Base-by-base conservation (phyloP, 768 basidiomycete species). In the Pleurotus tuoliensis region DNA sequence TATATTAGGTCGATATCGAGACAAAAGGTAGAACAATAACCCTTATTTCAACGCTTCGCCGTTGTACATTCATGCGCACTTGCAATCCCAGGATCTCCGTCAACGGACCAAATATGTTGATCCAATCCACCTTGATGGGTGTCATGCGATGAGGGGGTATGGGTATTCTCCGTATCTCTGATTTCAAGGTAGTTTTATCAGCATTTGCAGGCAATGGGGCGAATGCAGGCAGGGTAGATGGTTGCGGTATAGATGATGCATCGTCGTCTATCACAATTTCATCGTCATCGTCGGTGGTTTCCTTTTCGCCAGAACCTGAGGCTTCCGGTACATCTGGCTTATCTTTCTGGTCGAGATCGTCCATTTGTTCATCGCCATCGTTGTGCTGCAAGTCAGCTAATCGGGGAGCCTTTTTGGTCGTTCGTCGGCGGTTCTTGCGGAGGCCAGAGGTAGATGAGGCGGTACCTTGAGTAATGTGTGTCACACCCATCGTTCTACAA, bases 111-210 rank as follows among this genome's bases (percentile, higher is more conserved):
- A 98, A 98, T 57, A 98, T 86, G 67, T 90, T 91, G 49, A 96
- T 79, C 95, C 95, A 98, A 61, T 97, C 94, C 67, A 90, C 92
- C 74, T 97, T 96, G 54, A 98, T 72, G 2, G 97, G 97, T 8
- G 94, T 94, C 92, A 98, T 95, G 51, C 97, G 85, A 70, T 99
- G 97, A 7, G 94, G 94, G 11, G 97, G 97, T 69, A 99, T 90
- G 9, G 92, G 78, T 65, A 99, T 84, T 53, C 92, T 82, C 67
- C 96, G 78, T n/a, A 81, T 85, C 72, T 98, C 96, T 3, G 90
- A 87, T 69, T 88, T 92, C 57, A 87, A 75, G 8, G 78, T 70
- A 0, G 81, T 73, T 56, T 78, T 77, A 24, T 78, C 76, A 6
- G 81, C 83, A 46, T 81, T 75, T 7, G 85, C 79, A 6, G 84